Base-by-base conservation (phyloP, 2,329 filamentous ascomycete genomes). In the Ceratocystis cacaofunesta region DNA sequence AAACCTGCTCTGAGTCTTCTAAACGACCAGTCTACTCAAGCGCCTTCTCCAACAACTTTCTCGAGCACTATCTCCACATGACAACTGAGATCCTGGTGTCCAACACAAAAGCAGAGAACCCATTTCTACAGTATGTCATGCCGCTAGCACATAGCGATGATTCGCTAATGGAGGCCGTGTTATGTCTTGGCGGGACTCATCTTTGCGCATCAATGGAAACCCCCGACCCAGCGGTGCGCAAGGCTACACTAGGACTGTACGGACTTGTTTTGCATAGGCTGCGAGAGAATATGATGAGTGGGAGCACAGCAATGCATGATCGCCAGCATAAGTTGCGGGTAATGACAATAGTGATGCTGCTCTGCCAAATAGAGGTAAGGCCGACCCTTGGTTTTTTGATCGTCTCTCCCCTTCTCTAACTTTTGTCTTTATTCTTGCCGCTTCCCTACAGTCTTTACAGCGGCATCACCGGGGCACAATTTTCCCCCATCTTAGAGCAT, bases 81-180 rank as follows among this genome's bases (percentile, higher is more conserved):
- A 67, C 66, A 15, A 67, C 66, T 6, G 66, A 67, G 48, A 67
- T 67, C 22, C 44, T 67, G 25, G 66, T 67, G n/a, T 67, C 66
- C 30, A 67, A 67, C 28, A 50, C 63, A 17, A 62, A 65, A 57
- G 63, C 60, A 4, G 66, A 67, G 57, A 67, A 67, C 60, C 66
- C 66, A 17, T 67, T 67, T 43, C 30, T 67, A 12, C 58, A 64
- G 46, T 67, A 67, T 46, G 66, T 67, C 43, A 67, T 67, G 66
- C 66, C 66, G 19, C 44, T 67, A n/a, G 66, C 66, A 8, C 66
- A 67, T 43, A 44, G 58, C 12, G 66, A 67, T 10, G 60, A 67
- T n/a, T 50, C 64, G 22, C 44, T 67, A 12, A 67, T 67, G 66
- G 66, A 67, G 41, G 66, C 66, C 17, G 66, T 67, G 25, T 19